Base-by-base conservation (phyloP, 352 stramenopile genomes). In the Phytophthora sojae region DNA sequence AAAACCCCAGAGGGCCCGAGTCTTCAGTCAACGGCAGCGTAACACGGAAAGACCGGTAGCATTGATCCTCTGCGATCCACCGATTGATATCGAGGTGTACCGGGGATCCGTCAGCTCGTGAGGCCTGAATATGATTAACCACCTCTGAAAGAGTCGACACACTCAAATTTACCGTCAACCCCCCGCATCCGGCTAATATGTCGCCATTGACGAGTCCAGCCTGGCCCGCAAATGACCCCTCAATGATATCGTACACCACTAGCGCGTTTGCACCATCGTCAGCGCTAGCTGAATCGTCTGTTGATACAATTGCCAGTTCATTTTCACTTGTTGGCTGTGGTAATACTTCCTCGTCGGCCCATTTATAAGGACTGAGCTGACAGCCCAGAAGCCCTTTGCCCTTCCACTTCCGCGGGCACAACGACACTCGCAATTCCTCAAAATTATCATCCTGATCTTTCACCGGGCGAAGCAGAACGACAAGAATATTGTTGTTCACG, bases 361-460 rank as follows among this genome's bases (percentile, higher is more conserved):
- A 88, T 52, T 91, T 88, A 67, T 85, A 91, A 26, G 85, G 82
- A 53, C 77, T 83, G 4, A 92, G 57, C 47, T 92, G 81, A 39
- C 82, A 92, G 0, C 85, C 85, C 2, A 92, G 76, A 2, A 92
- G 62, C 0, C 85, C 85, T 62, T 91, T 92, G 15, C 82, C 85
- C 17, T 77, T 75, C 85, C 85, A 92, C 61, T 92, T 90, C 0
- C 65, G 80, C 0, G 85, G 82, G 49, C 73, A 69, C 1, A 81
- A 21, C 4, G 69, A 60, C 7, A 74, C 63, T 11, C 29, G 54
- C 2, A 64, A 5, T 21, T 81, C 68, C 21, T 78, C 25, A 12
- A 77, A 77, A 3, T 37, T 2, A 7, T 58, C 56, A 12, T 47
- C 47, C 51, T 21, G n/a, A 4, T 47, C 1, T 6, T 71, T 23